Base-by-base conservation (phyloP, 2,329 filamentous ascomycete genomes). In the Coniella vitis region DNA sequence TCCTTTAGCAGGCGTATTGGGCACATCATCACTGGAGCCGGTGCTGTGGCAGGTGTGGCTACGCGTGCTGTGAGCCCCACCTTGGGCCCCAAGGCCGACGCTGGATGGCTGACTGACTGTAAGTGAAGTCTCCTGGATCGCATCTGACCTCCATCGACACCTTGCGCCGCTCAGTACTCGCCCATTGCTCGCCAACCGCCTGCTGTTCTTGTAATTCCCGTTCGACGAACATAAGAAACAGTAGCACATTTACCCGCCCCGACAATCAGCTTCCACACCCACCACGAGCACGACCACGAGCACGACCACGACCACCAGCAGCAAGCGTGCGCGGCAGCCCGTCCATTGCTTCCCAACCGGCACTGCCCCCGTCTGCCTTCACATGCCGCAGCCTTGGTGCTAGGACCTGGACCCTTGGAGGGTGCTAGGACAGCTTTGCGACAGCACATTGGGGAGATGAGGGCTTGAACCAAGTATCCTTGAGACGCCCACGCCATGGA, bases 361-460 rank as follows among this genome's bases (percentile, higher is more conserved):
- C 47, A 36, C 38, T 43, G 17, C 51, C 47, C 19, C 19, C 43
- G 20, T 42, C 34, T 46, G 37, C 38, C 48, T 46, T 56, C 54
- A 58, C 57, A 64, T 64, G 62, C 60, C 49, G 57, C 38, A 41
- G 32, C 34, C 25, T 38, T 38, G 52, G 46, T 39, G 38, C 46
- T 44, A 41, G 49, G 42, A 48, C 58, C 58, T 63, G 56, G 60
- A 63, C 63, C 64, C 63, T 64, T 57, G 56, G 57, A 59, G 63
- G 64, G 64, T 60, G 57, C 58, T 61, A 54, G 63, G 60, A 56
- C 51, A 42, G 49, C 52, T 25, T 40, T 37, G 43, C 52, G 43
- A 52, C 53, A 54, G 21, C 20, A 40, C 29, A 32, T 16, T 20
- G 35, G 46, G 22, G 52, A 48, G 35, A 52, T 40, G 48, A 55